A percentile compares a stretch with the other conserved stretches of the same genome.
Conservation (phyloP, 805 yeast species). For the Ogataea saltuana region DNA sequence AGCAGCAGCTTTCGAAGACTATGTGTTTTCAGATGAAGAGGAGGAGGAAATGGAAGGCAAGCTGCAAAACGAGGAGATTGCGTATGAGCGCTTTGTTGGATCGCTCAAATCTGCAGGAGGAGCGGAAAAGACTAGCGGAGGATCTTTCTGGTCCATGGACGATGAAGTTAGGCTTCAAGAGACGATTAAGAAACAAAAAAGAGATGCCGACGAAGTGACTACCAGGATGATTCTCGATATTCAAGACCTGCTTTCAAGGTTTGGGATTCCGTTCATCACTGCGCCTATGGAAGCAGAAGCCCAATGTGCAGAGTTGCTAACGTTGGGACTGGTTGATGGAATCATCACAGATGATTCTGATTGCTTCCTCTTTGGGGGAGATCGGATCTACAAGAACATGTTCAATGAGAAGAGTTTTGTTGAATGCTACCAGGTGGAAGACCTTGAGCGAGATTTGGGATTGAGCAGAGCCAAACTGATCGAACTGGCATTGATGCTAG, state of each 20-base stretch:
- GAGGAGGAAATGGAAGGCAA: constrained; percentile 66
- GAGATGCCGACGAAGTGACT: constrained; percentile 93
- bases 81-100: constrained; percentile 63
- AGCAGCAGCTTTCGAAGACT: constrained; percentile 39
- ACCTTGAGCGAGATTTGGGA: constrained; percentile 64
- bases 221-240: constrained; percentile 84
- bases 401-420: constrained; percentile 91
- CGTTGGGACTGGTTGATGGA: constrained; percentile 83
- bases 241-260: constrained; percentile 79
- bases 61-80: constrained; percentile 68
- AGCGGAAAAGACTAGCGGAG: constrained; percentile 8
- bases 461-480: constrained; percentile 64
- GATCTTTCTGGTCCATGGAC: constrained; percentile 34
- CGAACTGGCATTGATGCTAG: constrained; percentile 79
- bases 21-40: constrained; percentile 75
- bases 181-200: constrained; percentile 62
- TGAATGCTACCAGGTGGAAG: constrained; percentile 69
- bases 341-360: constrained; percentile 97
- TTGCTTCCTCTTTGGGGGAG: constrained; percentile 91
- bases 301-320: constrained; percentile 82
- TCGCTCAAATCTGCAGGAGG: constrained; percentile 30
- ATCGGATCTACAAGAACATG: constrained; percentile 82
- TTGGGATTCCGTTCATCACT: constrained; percentile 92
- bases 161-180: constrained; percentile 56
- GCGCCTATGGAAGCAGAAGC: constrained; percentile 99